Conservation (phyloP, 2,329 filamentous ascomycete genomes). For the Fusarium protoensiforme region DNA sequence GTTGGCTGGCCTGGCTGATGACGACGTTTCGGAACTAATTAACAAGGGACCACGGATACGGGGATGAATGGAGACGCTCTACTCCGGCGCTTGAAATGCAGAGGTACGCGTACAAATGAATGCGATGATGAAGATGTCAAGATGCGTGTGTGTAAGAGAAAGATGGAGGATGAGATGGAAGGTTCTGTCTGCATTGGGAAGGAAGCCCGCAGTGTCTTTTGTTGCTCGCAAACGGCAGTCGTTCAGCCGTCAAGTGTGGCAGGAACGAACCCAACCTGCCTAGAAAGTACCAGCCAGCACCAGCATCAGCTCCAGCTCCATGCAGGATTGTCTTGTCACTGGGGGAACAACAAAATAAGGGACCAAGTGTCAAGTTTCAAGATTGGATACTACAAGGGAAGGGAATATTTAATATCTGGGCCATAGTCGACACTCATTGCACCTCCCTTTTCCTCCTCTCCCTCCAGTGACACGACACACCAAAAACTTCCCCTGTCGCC, state of each 20-base stretch:
- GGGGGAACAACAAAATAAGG: neutral
- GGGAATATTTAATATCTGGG: neutral
- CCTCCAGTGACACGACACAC: neutral
- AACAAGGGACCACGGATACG: constrained; percentile 15
- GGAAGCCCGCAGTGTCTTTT: neutral
- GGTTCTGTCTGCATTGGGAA: neutral
- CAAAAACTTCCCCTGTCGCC: constrained; percentile 7
- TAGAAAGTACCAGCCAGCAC: neutral
- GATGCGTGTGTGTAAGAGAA: neutral
- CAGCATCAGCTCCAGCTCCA: neutral
- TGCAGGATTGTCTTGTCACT: neutral
- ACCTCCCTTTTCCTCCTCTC: neutral
- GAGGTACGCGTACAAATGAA: neutral
- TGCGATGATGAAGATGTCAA: neutral
- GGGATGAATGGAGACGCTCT: neutral
- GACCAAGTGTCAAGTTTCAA: constrained; percentile 1
- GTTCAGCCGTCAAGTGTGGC: neutral
- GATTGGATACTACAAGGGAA: neutral
- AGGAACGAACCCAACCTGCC: neutral
- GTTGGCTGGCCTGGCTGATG: constrained; percentile 26
- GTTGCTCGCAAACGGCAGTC: neutral
- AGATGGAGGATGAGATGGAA: neutral
- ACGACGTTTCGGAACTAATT: constrained; percentile 28
- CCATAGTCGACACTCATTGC: neutral
- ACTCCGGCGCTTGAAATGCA: neutral